Percentiles rank a stretch among this genome's conserved stretches.
Evolutionary conservation across 441 rosid species (phyloP).

Genomic region (Arabidopsis hybrid): DNA sequence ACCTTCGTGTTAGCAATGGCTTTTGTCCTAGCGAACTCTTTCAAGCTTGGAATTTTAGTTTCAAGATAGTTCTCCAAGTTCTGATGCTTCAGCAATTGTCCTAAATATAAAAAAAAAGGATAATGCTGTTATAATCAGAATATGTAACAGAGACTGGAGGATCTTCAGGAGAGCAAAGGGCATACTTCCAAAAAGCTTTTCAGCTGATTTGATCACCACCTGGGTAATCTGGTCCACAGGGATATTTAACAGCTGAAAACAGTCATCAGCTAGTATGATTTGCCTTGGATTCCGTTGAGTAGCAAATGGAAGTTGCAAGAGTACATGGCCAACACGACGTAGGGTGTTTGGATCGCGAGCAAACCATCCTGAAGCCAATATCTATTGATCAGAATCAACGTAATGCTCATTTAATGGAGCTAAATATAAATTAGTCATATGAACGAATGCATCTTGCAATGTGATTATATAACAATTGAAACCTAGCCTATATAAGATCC

Average conservation of each 20-base stretch:
- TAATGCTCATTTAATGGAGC: constrained; percentile 1
- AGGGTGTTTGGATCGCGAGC: constrained; percentile 86
- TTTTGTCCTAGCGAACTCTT: constrained; percentile 59
- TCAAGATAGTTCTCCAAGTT: constrained; percentile 60
- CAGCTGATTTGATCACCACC: constrained; percentile 81
- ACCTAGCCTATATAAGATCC: constrained; percentile 17
- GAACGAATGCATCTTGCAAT: background rate
- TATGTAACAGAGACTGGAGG: constrained; percentile 12
- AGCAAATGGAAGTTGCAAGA: constrained; percentile 89
- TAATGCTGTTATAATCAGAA: constrained; percentile 21
- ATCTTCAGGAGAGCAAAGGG: constrained; percentile 25
- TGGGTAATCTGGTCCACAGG: constrained; percentile 72
- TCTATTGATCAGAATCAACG: constrained; percentile 22
- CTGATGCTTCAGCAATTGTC: constrained; percentile 90
- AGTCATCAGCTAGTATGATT: constrained; percentile 91
- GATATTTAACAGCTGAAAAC: constrained; percentile 74
- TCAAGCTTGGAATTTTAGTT: constrained; percentile 89
- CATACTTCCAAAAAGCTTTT: constrained; percentile 95
- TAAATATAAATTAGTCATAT: background rate
- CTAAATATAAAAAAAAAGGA: constrained; percentile 48
- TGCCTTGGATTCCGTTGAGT: constrained; percentile 84
- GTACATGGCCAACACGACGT: constrained; percentile 87
- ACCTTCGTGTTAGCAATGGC: constrained; percentile 54
- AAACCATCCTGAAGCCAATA: constrained; percentile 78
- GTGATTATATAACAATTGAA: constrained; percentile 4